Evolutionary conservation across 176 grass and related monocot genomes (phyloP).

Genomic region (Eragrostis nindensis): DNA sequence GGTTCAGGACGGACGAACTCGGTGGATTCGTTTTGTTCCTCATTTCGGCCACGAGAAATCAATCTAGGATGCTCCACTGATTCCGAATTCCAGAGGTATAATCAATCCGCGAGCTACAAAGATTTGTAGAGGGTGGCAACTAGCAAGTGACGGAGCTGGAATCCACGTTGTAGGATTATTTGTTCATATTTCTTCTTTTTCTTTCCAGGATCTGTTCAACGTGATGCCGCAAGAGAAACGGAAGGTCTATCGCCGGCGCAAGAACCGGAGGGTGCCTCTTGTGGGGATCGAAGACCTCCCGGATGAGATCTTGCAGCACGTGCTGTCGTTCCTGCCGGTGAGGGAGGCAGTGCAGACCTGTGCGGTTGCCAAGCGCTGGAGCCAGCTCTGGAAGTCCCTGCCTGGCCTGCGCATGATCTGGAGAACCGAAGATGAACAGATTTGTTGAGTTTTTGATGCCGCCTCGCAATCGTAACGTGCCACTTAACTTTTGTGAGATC

Average conservation of each 20-base stretch:
- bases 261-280: not conserved
- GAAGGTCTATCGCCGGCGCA: not conserved
- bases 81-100: too few species aligned
- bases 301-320: conserved; percentile 31
- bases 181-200: too few species aligned
- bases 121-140: too few species aligned
- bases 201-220: too few species aligned
- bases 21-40: too few species aligned
- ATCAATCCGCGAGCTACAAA: too few species aligned
- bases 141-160: too few species aligned
- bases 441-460: not conserved
- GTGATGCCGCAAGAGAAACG: not conserved
- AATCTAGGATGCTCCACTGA: too few species aligned
- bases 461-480: not conserved
- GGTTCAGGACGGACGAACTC: too few species aligned
- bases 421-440: not conserved
- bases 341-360: conserved; percentile 32
- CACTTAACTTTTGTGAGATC: not conserved
- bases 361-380: conserved; percentile 10
- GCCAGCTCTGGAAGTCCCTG: conserved; percentile 40
- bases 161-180: too few species aligned
- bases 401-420: conserved; percentile 13
- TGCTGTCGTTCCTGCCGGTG: conserved; percentile 19
- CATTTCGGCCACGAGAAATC: too few species aligned
- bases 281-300: conserved; percentile 6